Conservation (phyloP, 495 filamentous ascomycete species). For the Extremus antarcticus region DNA sequence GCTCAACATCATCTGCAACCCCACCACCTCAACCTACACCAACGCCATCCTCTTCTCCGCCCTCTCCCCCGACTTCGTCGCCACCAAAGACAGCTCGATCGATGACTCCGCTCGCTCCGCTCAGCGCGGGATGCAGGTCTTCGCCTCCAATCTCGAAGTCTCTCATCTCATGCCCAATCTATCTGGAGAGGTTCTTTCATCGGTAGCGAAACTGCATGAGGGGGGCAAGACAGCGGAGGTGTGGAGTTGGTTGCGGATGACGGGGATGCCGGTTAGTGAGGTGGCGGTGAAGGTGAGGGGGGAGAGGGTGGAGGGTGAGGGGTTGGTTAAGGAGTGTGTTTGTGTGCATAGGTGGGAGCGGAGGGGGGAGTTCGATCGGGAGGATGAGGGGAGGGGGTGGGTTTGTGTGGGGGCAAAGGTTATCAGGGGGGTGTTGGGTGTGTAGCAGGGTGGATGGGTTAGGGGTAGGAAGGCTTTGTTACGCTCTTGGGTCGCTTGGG, state of each 20-base stretch:
- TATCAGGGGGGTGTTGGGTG: neutral
- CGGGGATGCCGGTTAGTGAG: neutral
- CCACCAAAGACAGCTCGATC: neutral
- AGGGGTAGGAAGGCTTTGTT: no score
- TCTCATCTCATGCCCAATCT: neutral
- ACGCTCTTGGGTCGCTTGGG: no score
- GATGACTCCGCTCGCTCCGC: neutral
- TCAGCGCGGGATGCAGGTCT: neutral
- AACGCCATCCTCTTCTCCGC: neutral
- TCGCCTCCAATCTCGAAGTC: neutral
- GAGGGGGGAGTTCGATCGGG: no score
- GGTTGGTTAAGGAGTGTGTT: neutral
- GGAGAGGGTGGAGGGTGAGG: neutral
- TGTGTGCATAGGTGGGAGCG: neutral
- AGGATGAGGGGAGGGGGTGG: neutral
- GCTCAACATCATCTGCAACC: neutral
- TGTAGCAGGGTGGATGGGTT: no score
- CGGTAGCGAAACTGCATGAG: neutral
- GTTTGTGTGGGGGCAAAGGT: neutral
- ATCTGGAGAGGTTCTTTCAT: neutral
- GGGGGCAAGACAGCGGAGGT: neutral
- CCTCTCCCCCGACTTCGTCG: neutral
- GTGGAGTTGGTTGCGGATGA: neutral
- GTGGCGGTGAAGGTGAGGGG: no score
- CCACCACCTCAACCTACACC: neutral